phyloP scores from a whole-genome alignment of 1,284 basidiomycete genomes.

The Uromyces viciae-fabae region DNA sequence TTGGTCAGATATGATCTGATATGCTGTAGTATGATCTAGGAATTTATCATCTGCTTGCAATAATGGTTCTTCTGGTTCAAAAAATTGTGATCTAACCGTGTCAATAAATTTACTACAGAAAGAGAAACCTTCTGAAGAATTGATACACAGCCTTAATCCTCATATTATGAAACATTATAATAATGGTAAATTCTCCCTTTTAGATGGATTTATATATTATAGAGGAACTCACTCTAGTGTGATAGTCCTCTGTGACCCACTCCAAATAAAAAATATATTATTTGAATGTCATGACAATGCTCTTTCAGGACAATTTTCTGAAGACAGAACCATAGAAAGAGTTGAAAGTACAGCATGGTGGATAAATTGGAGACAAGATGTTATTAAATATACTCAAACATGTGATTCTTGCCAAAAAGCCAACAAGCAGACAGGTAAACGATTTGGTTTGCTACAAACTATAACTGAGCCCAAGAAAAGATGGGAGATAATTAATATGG shows the following conservation, averaged over 20 bases:
- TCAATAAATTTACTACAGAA: neutral
- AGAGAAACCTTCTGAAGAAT: neutral
- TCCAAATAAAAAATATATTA: neutral
- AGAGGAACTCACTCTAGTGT: neutral
- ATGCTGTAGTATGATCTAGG: too few relatives aligned
- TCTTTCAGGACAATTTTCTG: neutral
- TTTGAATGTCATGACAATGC: conserved; percentile 3
- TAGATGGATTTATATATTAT: conserved; percentile 1
- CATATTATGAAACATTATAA: neutral
- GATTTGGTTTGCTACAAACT: neutral
- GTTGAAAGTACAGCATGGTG: neutral
- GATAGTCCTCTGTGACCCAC: neutral
- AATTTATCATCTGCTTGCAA: too few relatives aligned
- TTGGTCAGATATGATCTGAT: too few relatives aligned
- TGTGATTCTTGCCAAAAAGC: conserved; percentile 6
- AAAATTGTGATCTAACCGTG: neutral
- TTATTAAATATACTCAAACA: neutral
- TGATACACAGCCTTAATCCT: neutral
- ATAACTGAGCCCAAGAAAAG: neutral
- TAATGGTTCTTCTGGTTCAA: too few relatives aligned
- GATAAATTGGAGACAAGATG: neutral
- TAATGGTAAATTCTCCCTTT: neutral
- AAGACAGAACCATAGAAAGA: neutral
- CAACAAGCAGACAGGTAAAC: neutral
- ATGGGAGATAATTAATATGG: neutral